phyloP scores from a whole-genome alignment of 352 stramenopile species.

The Phytophthora fragariae region DNA sequence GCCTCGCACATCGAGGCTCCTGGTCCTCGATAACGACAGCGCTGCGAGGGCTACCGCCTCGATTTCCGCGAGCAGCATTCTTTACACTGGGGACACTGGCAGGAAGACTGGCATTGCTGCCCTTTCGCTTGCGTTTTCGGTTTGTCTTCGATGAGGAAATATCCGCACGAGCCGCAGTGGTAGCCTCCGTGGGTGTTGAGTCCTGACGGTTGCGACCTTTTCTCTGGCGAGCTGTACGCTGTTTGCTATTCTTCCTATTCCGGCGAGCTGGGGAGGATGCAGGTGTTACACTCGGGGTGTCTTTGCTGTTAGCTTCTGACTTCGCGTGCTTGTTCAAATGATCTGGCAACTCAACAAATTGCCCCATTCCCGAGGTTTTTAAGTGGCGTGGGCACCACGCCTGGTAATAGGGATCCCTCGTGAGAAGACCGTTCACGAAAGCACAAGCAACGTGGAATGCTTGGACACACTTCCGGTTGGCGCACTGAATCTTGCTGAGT shows the following conservation, averaged over 20 bases:
- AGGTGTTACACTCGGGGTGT: constrained; percentile 16
- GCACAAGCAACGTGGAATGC: constrained; percentile 81
- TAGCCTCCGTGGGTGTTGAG: constrained; percentile 37
- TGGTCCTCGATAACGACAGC: constrained; percentile 24
- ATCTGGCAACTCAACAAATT: constrained; percentile 69
- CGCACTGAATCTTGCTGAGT: constrained; percentile 86
- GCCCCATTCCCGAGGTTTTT: constrained; percentile 70
- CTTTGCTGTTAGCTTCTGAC: background rate
- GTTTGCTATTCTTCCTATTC: constrained; percentile 30
- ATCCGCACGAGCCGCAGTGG: constrained; percentile 9
- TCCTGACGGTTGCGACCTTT: constrained; percentile 37
- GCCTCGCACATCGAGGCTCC: constrained; percentile 43
- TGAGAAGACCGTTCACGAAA: constrained; percentile 75
- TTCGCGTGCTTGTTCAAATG: constrained; percentile 55
- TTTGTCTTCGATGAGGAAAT: constrained; percentile 58
- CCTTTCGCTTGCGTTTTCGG: constrained; percentile 61
- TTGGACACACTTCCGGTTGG: constrained; percentile 64
- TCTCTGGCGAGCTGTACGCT: constrained; percentile 22
- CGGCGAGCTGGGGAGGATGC: constrained; percentile 17
- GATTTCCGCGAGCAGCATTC: constrained; percentile 17
- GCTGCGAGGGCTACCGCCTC: constrained; percentile 19
- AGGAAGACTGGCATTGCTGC: constrained; percentile 13
- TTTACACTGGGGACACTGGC: constrained; percentile 18
- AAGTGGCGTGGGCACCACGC: constrained; percentile 83
- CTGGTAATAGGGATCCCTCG: constrained; percentile 68